Evolutionary conservation across 1,139 yeast species (phyloP).

Genomic region (Hyphopichia fennica): DNA sequence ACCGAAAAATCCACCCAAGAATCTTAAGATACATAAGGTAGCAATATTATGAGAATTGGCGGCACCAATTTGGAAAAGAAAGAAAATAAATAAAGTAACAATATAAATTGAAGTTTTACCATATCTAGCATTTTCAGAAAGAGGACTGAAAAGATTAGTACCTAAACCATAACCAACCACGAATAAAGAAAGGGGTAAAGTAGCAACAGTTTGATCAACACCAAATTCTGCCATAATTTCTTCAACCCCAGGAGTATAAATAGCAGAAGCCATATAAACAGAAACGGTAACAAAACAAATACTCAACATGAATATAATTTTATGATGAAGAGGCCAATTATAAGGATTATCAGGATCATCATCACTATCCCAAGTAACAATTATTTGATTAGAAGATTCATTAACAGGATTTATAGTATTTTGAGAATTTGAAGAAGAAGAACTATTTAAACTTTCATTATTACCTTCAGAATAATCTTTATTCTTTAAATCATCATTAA

Average conservation of each 20-base stretch:
- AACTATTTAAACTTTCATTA: background rate
- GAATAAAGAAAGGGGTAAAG: constrained; percentile 35
- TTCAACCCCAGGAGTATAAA: constrained; percentile 55
- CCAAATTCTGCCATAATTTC: constrained; percentile 27
- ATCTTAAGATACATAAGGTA: constrained; percentile 29
- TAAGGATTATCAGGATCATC: constrained; percentile 59
- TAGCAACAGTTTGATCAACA: constrained; percentile 25
- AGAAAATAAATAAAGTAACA: constrained; percentile 28
- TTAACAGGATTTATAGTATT: background rate
- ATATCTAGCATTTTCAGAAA: constrained; percentile 41
- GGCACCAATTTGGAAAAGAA: constrained; percentile 35
- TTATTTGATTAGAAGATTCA: constrained; percentile 4
- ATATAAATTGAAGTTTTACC: constrained; percentile 51
- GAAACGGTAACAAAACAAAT: constrained; percentile 49
- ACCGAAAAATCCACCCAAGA: constrained; percentile 34
- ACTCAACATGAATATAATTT: constrained; percentile 36
- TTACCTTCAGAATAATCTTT: constrained; percentile 1
- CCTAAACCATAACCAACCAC: constrained; percentile 43
- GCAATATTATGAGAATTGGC: constrained; percentile 31
- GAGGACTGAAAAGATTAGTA: constrained; percentile 38
- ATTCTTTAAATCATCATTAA: constrained; percentile 3
- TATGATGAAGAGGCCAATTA: constrained; percentile 50
- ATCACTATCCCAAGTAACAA: constrained; percentile 46
- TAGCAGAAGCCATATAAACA: constrained; percentile 63
- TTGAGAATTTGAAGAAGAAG: background rate